Percentiles rank a stretch among this genome's conserved stretches.
phyloP scores from a whole-genome alignment of 768 basidiomycete genomes.

The Mrakia gelida region DNA sequence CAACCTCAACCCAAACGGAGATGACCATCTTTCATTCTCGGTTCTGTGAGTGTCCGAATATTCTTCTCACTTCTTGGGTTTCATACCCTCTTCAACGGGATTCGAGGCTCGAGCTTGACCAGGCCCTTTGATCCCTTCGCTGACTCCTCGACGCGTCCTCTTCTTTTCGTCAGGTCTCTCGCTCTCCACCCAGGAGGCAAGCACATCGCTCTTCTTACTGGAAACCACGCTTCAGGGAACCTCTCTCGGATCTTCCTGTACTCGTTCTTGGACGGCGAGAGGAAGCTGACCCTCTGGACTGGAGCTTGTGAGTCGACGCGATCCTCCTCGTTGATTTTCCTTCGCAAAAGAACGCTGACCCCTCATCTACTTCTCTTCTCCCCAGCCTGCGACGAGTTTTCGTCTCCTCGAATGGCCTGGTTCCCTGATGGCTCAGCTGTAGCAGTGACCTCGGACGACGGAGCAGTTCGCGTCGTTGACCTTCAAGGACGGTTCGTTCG shows the following conservation, averaged over 20 bases:
- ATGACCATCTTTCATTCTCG: constrained; percentile 32
- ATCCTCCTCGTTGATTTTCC: background rate
- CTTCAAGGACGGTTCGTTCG: constrained; percentile 22
- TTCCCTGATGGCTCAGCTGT: constrained; percentile 34
- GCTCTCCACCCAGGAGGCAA: constrained; percentile 20
- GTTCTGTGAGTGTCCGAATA: constrained; percentile 11
- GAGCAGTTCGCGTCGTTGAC: constrained; percentile 38
- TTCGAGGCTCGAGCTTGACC: too few relatives aligned
- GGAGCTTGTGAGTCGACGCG: background rate
- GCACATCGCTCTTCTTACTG: constrained; percentile 23
- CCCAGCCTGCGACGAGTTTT: constrained; percentile 36
- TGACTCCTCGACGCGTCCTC: background rate
- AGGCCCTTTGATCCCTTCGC: background rate
- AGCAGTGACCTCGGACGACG: constrained; percentile 41
- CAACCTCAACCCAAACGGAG: constrained; percentile 39
- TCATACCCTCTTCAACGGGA: background rate
- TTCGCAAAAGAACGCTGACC: background rate
- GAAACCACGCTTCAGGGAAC: constrained; percentile 21
- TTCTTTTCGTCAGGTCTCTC: constrained; percentile 34
- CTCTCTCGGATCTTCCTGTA: constrained; percentile 38
- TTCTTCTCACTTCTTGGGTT: too few relatives aligned
- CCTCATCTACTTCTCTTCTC: background rate
- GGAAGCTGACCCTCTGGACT: constrained; percentile 27
- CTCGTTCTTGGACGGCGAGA: constrained; percentile 36
- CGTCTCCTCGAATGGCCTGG: constrained; percentile 39